These are phyloP conservation scores for Mycena galopus DNA, from an alignment of 768 basidiomycete species.

Conservation along the genomic window DNA sequence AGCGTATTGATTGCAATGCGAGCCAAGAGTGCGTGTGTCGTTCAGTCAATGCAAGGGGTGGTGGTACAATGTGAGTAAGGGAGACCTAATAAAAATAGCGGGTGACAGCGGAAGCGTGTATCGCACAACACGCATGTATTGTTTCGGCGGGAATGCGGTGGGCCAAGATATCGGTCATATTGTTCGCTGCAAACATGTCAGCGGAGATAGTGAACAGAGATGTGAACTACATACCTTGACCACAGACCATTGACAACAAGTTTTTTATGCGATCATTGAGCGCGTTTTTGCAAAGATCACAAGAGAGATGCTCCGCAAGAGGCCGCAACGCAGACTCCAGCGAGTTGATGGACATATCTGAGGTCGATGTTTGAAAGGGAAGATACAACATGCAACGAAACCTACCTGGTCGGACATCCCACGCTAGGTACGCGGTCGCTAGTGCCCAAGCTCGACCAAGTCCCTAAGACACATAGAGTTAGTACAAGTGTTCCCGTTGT, in stretches of 20 bases:
- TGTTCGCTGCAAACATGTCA: constrained; percentile 58
- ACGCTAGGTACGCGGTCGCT: constrained; percentile 85
- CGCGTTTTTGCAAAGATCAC: constrained; percentile 74
- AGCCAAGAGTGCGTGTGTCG: constrained; percentile 29
- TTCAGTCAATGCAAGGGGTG: constrained; percentile 29
- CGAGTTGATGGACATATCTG: constrained; percentile 79
- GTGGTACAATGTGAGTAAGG: constrained; percentile 28
- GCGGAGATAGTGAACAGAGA: constrained; percentile 3
- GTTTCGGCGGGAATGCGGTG: constrained; percentile 13
- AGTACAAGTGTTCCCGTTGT: too few relatives aligned
- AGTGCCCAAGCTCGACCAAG: constrained; percentile 86
- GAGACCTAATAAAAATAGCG: constrained; percentile 23
- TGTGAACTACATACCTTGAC: constrained; percentile 68
- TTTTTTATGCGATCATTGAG: constrained; percentile 77
- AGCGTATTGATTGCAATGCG: constrained; percentile 23
- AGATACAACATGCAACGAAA: constrained; percentile 7
- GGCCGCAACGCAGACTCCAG: constrained; percentile 83
- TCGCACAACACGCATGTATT: not conserved
- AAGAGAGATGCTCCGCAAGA: constrained; percentile 75
- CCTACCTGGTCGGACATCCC: constrained; percentile 86
- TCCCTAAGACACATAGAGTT: constrained; percentile 45
- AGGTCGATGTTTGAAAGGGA: not conserved
- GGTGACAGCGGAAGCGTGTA: constrained; percentile 5
- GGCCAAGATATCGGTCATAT: constrained; percentile 54
- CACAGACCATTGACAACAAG: constrained; percentile 82